Percentiles rank a stretch among this genome's conserved stretches.
These are phyloP conservation scores for Candida montana DNA, from an alignment of 805 yeast genomes.

Conservation along the genomic window DNA sequence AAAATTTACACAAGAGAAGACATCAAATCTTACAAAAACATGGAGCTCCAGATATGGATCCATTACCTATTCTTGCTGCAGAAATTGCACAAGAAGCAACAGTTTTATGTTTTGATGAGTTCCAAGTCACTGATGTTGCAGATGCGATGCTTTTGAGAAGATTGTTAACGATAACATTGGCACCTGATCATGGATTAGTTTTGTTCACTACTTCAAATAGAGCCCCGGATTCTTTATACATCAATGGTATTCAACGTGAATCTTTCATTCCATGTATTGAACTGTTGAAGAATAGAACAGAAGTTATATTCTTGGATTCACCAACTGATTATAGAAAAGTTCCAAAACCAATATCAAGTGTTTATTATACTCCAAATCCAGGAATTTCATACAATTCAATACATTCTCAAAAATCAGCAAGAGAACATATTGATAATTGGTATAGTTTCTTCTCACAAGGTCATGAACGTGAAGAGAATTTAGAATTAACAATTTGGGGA, in stretches of 20 bases:
- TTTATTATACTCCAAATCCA: slow-evolving; percentile 68
- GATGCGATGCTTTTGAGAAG: slow-evolving; percentile 95
- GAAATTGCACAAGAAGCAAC: slow-evolving; percentile 75
- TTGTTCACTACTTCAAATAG: slow-evolving; percentile 93
- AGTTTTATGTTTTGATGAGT: slow-evolving; percentile 90
- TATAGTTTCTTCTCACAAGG: slow-evolving; percentile 69
- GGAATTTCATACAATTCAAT: slow-evolving; percentile 50
- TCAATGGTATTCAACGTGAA: slow-evolving; percentile 90
- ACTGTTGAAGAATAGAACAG: slow-evolving; percentile 63
- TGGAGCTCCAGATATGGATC: slow-evolving; percentile 65
- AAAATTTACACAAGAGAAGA: slow-evolving; percentile 78
- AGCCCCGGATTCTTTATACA: slow-evolving; percentile 88
- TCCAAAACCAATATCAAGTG: slow-evolving; percentile 76
- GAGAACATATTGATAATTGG: slow-evolving; percentile 70
- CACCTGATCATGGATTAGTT: slow-evolving; percentile 75
- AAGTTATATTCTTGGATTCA: slow-evolving; percentile 76
- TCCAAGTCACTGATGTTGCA: slow-evolving; percentile 97
- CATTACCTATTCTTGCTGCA: slow-evolving; percentile 77
- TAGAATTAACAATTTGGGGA: slow-evolving; percentile 75
- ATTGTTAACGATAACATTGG: slow-evolving; percentile 57
- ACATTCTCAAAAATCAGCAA: slow-evolving; percentile 45
- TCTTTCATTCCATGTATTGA: slow-evolving; percentile 91
- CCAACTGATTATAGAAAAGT: slow-evolving; percentile 92
- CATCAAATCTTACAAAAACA: slow-evolving; percentile 67
- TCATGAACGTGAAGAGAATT: slow-evolving; percentile 35